Evolutionary conservation across 2,329 filamentous ascomycete species (phyloP), one percentile per base, ranked within the genome.

Genomic region (Curvularia verruculosa): DNA sequence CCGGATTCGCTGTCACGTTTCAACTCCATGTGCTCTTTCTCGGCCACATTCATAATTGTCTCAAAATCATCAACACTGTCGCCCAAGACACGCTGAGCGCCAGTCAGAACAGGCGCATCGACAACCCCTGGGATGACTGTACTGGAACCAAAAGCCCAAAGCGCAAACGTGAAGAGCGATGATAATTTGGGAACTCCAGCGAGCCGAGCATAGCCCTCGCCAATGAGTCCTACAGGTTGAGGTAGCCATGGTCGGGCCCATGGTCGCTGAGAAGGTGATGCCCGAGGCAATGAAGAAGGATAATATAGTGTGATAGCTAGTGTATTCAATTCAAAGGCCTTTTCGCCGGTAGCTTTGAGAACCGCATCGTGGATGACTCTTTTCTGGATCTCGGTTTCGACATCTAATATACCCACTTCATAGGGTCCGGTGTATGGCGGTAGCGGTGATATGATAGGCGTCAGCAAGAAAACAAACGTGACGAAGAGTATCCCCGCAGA

Each of bases 221-320:
- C 79, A 15, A 77, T 77, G 19, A 80, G 59, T 3, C 71, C 69
- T n/a, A 81, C 66, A 0, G 79, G 79, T 43, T 77, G 77, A 6
- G 78, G 75, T 19, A 81, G 68, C 79, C 79, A 81, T 8, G 71
- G 74, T 46, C 80, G 78, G 26, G 73, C 70, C 65, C 66, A 68
- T n/a, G 69, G 68, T 53, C 67, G 69, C 24, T 71, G 61, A 23
- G 48, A 60, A 23, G 59, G 64, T 41, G 69, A 45, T 1, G 56
- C 54, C 6, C 54, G 51, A 6, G 67, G 64, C 23, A 71, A 43
- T 5, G 68, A 71, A 1, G 79, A 73, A 1, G 79, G 79, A 51
- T 81, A 82, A 69, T 79, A 82, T 2, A 82, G 61, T 1, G 79
- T 79, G 59, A 80, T 75, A 3, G 80, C 73, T 5, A 81, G 74